phyloP scores from a whole-genome alignment of 2,329 filamentous ascomycete species.

The Dryadomyces quercus-mongolicae region DNA sequence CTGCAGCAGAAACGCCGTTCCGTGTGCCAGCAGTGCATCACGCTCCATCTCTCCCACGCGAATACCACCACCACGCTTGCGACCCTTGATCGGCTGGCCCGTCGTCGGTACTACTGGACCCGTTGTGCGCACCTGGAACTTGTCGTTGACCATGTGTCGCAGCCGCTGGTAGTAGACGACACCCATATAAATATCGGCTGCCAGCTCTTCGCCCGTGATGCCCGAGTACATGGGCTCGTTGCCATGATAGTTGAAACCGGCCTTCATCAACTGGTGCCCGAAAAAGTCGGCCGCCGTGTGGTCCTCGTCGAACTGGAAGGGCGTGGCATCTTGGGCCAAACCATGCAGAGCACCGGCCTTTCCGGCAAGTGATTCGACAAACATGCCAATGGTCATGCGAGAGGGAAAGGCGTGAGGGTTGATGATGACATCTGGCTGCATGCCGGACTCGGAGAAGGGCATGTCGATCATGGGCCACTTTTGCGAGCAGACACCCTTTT shows the following conservation, averaged over 20 bases:
- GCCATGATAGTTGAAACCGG: slow-evolving; percentile 95
- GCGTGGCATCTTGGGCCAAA: slow-evolving; percentile 89
- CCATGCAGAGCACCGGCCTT: slow-evolving; percentile 92
- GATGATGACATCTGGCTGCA: slow-evolving; percentile 96
- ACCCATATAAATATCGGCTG: slow-evolving; percentile 91
- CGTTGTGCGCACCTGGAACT: slow-evolving; percentile 94
- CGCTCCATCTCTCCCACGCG: slow-evolving; percentile 99
- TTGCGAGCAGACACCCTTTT: slow-evolving; percentile 93
- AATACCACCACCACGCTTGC: slow-evolving; percentile 94
- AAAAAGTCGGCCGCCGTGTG: slow-evolving; percentile 91
- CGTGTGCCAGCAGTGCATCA: slow-evolving; percentile 87
- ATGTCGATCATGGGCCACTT: slow-evolving; percentile 91
- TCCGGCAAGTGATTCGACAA: slow-evolving; percentile 90
- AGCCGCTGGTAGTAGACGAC: slow-evolving; percentile 97
- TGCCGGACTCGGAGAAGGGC: slow-evolving; percentile 93
- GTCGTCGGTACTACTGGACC: slow-evolving; percentile 84
- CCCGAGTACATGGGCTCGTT: slow-evolving; percentile 99
- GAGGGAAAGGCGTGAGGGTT: slow-evolving; percentile 99
- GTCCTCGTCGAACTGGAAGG: slow-evolving; percentile 87
- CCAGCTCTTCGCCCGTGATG: slow-evolving; percentile 87
- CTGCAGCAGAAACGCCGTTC: slow-evolving; percentile 86
- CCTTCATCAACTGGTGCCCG: slow-evolving; percentile 86
- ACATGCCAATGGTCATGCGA: slow-evolving; percentile 99
- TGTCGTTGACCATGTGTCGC: slow-evolving; percentile 99
- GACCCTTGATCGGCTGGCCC: slow-evolving; percentile 92